A percentile compares a stretch with the other conserved stretches of the same genome.
phyloP scores from a whole-genome alignment of 805 yeast genomes.

The Blastobotrys mokoenaii region DNA sequence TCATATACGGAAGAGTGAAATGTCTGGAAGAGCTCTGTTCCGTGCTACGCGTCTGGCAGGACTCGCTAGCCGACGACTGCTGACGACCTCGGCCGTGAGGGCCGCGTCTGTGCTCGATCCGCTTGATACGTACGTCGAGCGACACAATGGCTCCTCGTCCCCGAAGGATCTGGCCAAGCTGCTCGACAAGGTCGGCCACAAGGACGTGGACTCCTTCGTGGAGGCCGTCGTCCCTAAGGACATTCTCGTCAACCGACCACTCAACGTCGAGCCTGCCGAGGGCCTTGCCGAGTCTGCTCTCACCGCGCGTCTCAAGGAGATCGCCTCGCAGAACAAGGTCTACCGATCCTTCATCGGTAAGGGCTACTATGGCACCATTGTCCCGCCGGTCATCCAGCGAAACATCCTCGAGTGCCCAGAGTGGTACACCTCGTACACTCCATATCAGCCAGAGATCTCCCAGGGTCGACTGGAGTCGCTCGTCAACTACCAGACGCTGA shows the following conservation, averaged over 20 bases:
- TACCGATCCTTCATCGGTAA: slow-evolving; percentile 79
- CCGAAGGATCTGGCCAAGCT: slow-evolving; percentile 54
- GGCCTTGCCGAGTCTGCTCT: slow-evolving; percentile 82
- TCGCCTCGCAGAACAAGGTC: slow-evolving; percentile 71
- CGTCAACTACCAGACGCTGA: slow-evolving; percentile 86
- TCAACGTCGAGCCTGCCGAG: slow-evolving; percentile 55
- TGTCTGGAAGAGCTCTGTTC: background rate
- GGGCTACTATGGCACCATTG: slow-evolving; percentile 84
- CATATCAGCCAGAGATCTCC: slow-evolving; percentile 96
- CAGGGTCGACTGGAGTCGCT: slow-evolving; percentile 92
- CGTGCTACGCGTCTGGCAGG: slow-evolving; percentile 1
- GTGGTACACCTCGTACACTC: slow-evolving; percentile 98
- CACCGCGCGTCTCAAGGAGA: slow-evolving; percentile 52
- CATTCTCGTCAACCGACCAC: slow-evolving; percentile 59
- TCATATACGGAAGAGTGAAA: background rate
- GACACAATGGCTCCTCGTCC: slow-evolving; percentile 78
- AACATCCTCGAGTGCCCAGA: slow-evolving; percentile 89
- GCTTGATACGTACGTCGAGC: slow-evolving; percentile 77
- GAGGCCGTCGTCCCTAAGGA: slow-evolving; percentile 66
- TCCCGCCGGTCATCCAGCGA: slow-evolving; percentile 90
- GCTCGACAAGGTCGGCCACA: slow-evolving; percentile 58
- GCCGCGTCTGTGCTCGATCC: slow-evolving; percentile 23
- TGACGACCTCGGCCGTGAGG: background rate
- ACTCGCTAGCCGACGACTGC: background rate
- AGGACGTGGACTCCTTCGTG: slow-evolving; percentile 63